These are phyloP conservation scores for Solanum peruvianum DNA, from an alignment of 257 asterid species.

Conservation along the genomic window DNA sequence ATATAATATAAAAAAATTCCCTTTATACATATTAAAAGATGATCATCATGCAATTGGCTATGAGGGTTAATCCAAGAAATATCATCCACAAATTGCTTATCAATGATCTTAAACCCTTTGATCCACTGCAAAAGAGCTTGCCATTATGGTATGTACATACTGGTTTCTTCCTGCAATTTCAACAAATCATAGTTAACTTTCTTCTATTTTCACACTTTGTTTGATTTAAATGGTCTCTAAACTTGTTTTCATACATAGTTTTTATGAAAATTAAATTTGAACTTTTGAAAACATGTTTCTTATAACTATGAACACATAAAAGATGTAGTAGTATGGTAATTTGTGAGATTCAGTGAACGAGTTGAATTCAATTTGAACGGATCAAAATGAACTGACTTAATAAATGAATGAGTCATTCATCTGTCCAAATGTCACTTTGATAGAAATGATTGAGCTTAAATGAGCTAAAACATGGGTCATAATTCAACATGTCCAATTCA, in stretches of 20 bases:
- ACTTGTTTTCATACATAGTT: background rate
- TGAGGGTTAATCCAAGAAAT: slow-evolving; percentile 14
- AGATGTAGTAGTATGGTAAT: background rate
- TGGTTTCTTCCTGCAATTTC: slow-evolving; percentile 31
- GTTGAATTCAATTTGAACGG: background rate
- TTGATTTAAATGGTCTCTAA: background rate
- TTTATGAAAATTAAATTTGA: background rate
- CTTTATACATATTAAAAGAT: background rate
- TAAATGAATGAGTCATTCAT: too few species aligned
- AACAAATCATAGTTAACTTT: background rate
- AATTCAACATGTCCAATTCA: background rate
- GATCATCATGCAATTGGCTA: background rate
- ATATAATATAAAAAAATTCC: background rate
- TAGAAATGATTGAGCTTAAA: too few species aligned
- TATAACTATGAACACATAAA: background rate
- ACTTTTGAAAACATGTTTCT: background rate
- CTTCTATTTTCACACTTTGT: background rate
- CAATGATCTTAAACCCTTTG: slow-evolving; percentile 13
- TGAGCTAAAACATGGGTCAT: background rate
- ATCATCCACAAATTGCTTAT: slow-evolving; percentile 20
- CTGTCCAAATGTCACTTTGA: too few species aligned
- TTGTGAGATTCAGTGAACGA: background rate
- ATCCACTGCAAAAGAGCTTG: slow-evolving; percentile 38
- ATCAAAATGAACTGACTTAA: background rate
- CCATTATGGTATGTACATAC: slow-evolving; percentile 66